Conservation (phyloP, 1,139 yeast species). For the Candida gigantensis region DNA sequence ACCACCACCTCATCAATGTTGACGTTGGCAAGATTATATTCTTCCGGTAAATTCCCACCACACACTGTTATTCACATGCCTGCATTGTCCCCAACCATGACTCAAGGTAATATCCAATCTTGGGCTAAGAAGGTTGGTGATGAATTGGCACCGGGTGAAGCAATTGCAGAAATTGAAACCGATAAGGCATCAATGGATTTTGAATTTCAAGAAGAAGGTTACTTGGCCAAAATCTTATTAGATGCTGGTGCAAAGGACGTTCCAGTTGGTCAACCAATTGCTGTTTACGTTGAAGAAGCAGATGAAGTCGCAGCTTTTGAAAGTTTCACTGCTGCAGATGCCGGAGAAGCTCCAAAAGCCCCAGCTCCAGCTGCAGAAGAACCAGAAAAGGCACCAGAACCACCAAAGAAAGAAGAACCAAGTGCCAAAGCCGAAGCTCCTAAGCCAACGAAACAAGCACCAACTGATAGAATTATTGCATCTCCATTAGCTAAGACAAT, state of each 20-base stretch:
- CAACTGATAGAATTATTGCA: slow-evolving; percentile 76
- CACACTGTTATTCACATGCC: slow-evolving; percentile 83
- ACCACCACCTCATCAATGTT: slow-evolving; percentile 21
- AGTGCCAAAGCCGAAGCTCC: slow-evolving; percentile 20
- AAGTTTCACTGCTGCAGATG: slow-evolving; percentile 81
- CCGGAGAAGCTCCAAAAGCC: slow-evolving; percentile 56
- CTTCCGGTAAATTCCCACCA: slow-evolving; percentile 56
- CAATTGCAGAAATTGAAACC: slow-evolving; percentile 95
- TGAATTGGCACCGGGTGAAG: slow-evolving; percentile 83
- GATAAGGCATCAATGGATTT: slow-evolving; percentile 99
- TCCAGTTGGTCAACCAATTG: slow-evolving; percentile 94
- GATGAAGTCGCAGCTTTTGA: slow-evolving; percentile 86
- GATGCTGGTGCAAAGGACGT: slow-evolving; percentile 88
- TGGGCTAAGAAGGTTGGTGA: slow-evolving; percentile 94
- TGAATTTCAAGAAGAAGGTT: slow-evolving; percentile 98
- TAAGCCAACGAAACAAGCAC: slow-evolving; percentile 30
- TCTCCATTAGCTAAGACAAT: slow-evolving; percentile 93
- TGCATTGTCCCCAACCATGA: slow-evolving; percentile 97
- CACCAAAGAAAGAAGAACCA: slow-evolving; percentile 27
- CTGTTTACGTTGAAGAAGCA: slow-evolving; percentile 89
- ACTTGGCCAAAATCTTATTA: slow-evolving; percentile 83
- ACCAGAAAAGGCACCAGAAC: slow-evolving; percentile 10
- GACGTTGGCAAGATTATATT: slow-evolving; percentile 41
- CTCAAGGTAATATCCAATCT: slow-evolving; percentile 85
- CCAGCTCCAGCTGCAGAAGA: slow-evolving; percentile 37